Evolutionary conservation across 2,329 filamentous ascomycete genomes (phyloP).

Genomic region (Annulohypoxylon truncatum): DNA sequence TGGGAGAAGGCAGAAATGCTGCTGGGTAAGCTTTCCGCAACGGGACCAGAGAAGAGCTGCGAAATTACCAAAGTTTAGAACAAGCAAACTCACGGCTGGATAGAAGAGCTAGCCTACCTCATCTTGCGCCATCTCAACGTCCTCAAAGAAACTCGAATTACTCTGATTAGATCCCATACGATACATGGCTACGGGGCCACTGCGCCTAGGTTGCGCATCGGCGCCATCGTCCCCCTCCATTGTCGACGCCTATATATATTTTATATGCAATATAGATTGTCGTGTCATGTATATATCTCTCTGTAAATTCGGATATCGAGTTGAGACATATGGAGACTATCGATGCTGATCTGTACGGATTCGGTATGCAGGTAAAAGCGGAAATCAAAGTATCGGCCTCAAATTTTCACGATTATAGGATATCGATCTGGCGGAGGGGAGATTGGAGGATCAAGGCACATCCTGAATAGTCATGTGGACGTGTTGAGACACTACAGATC

Average conservation of each 20-base stretch:
- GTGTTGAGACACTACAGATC: constrained; percentile 10
- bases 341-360: neutral
- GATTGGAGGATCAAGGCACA: constrained; percentile 24
- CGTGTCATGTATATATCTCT: constrained; percentile 13
- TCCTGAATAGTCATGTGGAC: constrained; percentile 27
- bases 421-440: constrained; percentile 32
- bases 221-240: constrained; percentile 42
- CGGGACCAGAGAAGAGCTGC: constrained; percentile 86
- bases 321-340: constrained; percentile 9
- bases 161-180: constrained; percentile 77
- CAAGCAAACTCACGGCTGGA: constrained; percentile 16
- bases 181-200: constrained; percentile 60
- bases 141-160: constrained; percentile 84
- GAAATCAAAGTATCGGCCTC: neutral
- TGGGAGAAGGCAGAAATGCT: constrained; percentile 93
- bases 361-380: neutral
- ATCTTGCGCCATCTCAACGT: constrained; percentile 98
- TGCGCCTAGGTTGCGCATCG: constrained; percentile 40
- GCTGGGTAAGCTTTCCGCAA: constrained; percentile 95
- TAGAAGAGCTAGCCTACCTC: constrained; percentile 67
- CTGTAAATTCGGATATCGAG: constrained; percentile 2
- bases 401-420: constrained; percentile 9
- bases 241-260: neutral
- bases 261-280: constrained; percentile 7
- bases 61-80: constrained; percentile 37